Percentiles rank a stretch among this genome's conserved stretches.
phyloP scores from a whole-genome alignment of 2,329 filamentous ascomycete species.

The Colletotrichum cuscutae region DNA sequence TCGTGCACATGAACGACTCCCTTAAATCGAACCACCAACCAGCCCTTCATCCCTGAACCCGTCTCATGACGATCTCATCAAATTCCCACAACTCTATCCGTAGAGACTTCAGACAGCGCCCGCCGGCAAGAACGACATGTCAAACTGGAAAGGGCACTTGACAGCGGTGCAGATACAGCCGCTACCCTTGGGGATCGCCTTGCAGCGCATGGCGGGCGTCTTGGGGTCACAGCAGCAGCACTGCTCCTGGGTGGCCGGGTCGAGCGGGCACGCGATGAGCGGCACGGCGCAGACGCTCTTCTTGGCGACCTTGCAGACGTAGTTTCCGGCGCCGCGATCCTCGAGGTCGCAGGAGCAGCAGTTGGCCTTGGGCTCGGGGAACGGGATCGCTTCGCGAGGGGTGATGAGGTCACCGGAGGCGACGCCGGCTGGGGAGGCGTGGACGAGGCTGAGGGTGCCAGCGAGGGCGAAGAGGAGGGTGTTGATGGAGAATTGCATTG shows the following conservation, averaged over 20 bases:
- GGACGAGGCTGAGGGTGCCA: constrained; percentile 28
- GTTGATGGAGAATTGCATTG: constrained; percentile 31
- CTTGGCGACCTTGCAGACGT: constrained; percentile 33
- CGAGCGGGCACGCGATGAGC: constrained; percentile 36
- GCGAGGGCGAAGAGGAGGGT: constrained; percentile 37
- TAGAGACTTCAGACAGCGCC: not conserved
- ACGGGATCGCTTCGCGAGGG: constrained; percentile 20
- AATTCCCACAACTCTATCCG: too few species aligned
- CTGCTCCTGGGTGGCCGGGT: constrained; percentile 32
- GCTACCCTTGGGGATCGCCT: constrained; percentile 4
- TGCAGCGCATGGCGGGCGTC: constrained; percentile 14
- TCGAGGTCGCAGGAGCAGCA: constrained; percentile 41
- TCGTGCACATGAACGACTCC: not conserved
- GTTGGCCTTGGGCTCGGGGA: constrained; percentile 9
- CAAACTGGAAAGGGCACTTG: constrained; percentile 32
- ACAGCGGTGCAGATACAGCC: constrained; percentile 30
- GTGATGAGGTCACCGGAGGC: constrained; percentile 25
- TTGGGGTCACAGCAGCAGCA: constrained; percentile 37
- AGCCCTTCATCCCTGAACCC: too few species aligned
- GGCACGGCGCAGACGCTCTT: constrained; percentile 19
- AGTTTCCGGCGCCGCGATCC: constrained; percentile 6
- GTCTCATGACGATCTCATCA: not conserved
- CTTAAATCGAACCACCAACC: not conserved
- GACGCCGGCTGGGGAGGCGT: constrained; percentile 36
- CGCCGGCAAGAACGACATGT: not conserved